A percentile compares a stretch with the other conserved stretches of the same genome.
phyloP scores from a whole-genome alignment of 2,329 filamentous ascomycete species.

The Mycosphaerella sp. region DNA sequence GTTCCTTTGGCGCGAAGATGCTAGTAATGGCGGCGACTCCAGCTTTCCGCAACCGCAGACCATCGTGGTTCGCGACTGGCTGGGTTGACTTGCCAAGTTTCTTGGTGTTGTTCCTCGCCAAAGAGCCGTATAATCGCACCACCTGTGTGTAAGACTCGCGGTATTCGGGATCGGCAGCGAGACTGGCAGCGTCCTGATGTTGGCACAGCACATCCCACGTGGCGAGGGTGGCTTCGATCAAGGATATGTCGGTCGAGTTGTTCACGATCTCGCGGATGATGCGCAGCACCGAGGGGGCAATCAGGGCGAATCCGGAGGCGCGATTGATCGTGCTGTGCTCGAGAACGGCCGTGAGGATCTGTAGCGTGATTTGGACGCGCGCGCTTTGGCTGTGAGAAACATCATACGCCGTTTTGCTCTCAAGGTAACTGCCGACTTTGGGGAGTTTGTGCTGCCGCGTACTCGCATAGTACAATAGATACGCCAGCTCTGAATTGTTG shows the following conservation, averaged over 20 bases:
- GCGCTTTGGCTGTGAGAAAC: conserved; percentile 84
- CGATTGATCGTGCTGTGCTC: conserved; percentile 60
- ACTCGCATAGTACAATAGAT: conserved; percentile 92
- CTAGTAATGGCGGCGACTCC: conserved; percentile 66
- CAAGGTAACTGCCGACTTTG: conserved; percentile 90
- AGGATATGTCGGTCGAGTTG: conserved; percentile 77
- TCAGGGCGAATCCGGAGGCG: conserved; percentile 82
- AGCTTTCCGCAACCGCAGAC: conserved; percentile 55
- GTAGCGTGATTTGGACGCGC: conserved; percentile 81
- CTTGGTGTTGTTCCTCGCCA: conserved; percentile 55
- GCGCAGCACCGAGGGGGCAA: conserved; percentile 68
- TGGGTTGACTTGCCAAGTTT: conserved; percentile 29
- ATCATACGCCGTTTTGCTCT: conserved; percentile 88
- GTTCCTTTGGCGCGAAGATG: conserved; percentile 66
- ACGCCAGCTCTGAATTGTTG: conserved; percentile 93
- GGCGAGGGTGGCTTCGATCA: conserved; percentile 83
- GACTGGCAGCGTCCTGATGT: conserved; percentile 76
- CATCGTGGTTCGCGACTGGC: conserved; percentile 56
- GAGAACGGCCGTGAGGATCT: conserved; percentile 84
- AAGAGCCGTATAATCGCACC: conserved; percentile 69
- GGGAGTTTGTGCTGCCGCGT: conserved; percentile 91
- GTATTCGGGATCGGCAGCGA: conserved; percentile 81
- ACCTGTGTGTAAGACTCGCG: conserved; percentile 75
- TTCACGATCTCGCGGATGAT: conserved; percentile 72
- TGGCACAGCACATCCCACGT: conserved; percentile 85